Evolutionary conservation across 345 rosid genomes (phyloP).

Genomic region (Syzygium oleosum): DNA sequence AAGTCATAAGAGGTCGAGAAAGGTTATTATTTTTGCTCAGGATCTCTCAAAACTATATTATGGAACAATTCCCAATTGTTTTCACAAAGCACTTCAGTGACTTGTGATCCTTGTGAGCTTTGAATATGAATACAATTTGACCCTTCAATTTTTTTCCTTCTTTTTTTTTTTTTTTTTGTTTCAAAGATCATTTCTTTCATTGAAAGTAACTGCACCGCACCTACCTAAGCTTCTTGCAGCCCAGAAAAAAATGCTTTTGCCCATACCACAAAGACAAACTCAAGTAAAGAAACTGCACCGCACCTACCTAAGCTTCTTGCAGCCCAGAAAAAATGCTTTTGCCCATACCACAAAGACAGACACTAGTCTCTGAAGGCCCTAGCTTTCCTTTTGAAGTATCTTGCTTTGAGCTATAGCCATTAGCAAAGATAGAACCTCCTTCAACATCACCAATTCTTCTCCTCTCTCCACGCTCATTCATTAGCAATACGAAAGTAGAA

Average conservation of each 20-base stretch:
- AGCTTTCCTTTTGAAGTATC: background rate
- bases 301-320: background rate
- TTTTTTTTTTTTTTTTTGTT: background rate
- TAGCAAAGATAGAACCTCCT: too few relatives aligned
- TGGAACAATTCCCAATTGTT: background rate
- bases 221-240: background rate
- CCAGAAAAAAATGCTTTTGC: background rate
- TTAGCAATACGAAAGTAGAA: background rate
- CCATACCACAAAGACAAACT: background rate
- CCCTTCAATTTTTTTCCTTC: too few relatives aligned
- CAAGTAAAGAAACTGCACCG: too few relatives aligned
- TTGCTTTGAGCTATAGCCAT: background rate
- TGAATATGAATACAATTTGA: background rate
- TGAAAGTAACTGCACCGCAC: background rate
- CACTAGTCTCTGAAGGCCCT: background rate
- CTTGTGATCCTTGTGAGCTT: background rate
- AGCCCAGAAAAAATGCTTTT: background rate
- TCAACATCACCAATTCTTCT: too few relatives aligned
- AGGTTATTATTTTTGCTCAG: background rate
- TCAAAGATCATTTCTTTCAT: background rate
- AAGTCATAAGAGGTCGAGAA: background rate
- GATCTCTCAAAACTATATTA: constrained; percentile 1
- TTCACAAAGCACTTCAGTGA: background rate
- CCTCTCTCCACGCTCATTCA: background rate
- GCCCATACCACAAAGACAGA: background rate